A percentile compares a stretch with the other conserved stretches of the same genome.
Conservation (phyloP, 306 rosid genomes). For the Hylodesmum podocarpum region DNA sequence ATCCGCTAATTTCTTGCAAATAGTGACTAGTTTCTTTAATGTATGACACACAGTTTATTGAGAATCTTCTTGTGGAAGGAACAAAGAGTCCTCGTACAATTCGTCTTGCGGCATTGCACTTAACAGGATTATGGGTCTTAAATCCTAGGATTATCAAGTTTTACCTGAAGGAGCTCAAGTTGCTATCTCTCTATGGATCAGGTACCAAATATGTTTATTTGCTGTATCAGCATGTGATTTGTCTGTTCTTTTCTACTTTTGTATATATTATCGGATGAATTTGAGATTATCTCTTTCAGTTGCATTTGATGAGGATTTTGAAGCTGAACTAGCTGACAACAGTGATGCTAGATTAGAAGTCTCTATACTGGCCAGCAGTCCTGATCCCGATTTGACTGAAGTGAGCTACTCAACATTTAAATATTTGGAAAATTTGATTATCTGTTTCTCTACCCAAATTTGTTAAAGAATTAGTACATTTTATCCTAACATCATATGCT, state of each 20-base stretch:
- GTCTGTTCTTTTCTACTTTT: constrained; percentile 15
- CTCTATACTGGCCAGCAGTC: constrained; percentile 68
- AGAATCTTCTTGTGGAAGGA: constrained; percentile 86
- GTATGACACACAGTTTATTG: constrained; percentile 56
- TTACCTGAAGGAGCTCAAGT: constrained; percentile 79
- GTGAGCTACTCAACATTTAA: constrained; percentile 44
- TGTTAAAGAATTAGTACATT: neutral
- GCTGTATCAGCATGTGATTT: neutral
- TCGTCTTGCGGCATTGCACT: constrained; percentile 95
- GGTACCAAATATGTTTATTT: constrained; percentile 44
- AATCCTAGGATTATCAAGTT: constrained; percentile 80
- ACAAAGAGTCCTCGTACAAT: constrained; percentile 95
- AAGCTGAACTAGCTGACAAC: constrained; percentile 87
- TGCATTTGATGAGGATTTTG: constrained; percentile 99
- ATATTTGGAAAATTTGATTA: constrained; percentile 17
- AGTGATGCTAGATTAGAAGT: constrained; percentile 73
- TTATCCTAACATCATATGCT: constrained; percentile 27
- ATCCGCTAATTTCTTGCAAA: constrained; percentile 8
- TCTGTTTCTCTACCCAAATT: neutral
- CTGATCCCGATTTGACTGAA: constrained; percentile 83
- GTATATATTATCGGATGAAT: constrained; percentile 7
- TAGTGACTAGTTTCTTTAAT: constrained; percentile 22
- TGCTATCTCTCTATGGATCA: constrained; percentile 86
- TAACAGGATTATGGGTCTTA: constrained; percentile 80
- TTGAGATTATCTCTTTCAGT: constrained; percentile 48